Conservation (phyloP, 2,329 filamentous ascomycete species). For the Microsporum audouinii region DNA sequence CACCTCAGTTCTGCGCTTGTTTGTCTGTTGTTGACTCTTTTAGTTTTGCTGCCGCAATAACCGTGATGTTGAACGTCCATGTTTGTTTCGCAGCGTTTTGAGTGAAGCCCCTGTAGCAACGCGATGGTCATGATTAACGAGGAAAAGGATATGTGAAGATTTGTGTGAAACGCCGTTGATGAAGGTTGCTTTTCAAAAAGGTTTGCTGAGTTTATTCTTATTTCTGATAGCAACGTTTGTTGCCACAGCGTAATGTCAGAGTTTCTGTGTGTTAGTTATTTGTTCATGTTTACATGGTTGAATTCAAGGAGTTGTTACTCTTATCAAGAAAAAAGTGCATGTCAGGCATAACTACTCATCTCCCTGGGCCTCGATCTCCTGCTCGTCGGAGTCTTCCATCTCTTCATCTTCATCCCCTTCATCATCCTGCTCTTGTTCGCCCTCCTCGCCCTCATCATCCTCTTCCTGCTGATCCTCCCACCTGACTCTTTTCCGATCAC, state of each 20-base stretch:
- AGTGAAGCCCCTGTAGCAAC: not conserved
- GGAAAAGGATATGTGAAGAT: not conserved
- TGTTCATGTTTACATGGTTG: not conserved
- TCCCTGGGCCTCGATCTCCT: not conserved
- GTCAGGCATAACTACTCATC: not conserved
- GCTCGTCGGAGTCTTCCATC: not conserved
- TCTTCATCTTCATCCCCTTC: conserved; percentile 11
- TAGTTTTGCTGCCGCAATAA: not conserved
- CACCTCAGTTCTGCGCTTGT: not conserved
- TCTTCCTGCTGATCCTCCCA: conserved; percentile 17
- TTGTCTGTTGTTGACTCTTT: not conserved
- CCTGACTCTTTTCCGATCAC: conserved; percentile 14
- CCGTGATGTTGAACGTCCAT: not conserved
- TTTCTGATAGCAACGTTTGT: not conserved
- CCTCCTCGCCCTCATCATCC: conserved; percentile 13
- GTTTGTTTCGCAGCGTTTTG: not conserved
- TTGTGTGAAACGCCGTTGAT: not conserved
- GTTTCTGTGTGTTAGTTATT: not conserved
- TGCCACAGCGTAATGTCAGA: not conserved
- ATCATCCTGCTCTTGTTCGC: conserved; percentile 10
- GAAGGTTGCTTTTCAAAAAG: not conserved
- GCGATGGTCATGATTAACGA: not conserved
- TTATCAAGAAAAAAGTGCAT: not conserved
- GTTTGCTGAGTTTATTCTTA: not conserved
- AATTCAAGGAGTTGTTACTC: not conserved